Conservation (phyloP, 2,329 filamentous ascomycete species). For the Colletotrichum filicis region DNA sequence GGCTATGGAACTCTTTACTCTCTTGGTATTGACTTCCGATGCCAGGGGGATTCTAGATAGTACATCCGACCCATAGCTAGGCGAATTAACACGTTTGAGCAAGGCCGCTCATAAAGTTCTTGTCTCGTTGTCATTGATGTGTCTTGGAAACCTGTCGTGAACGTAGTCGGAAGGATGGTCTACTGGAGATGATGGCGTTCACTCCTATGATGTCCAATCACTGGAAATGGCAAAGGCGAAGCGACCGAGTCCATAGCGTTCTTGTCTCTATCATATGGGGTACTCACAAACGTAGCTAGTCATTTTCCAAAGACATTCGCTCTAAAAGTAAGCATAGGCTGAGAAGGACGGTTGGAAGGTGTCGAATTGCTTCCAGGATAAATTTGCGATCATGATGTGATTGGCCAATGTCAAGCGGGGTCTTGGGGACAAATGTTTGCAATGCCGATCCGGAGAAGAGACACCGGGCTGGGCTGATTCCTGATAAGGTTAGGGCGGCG, state of each 20-base stretch:
- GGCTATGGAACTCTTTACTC: conserved; percentile 23
- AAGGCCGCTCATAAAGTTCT: conserved; percentile 21
- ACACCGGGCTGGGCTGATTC: conserved; percentile 27
- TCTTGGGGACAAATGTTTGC: conserved; percentile 13
- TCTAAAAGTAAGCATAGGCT: not conserved
- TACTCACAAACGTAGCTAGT: not conserved
- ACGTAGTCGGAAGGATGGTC: not conserved
- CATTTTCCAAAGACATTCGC: not conserved
- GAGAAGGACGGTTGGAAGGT: not conserved
- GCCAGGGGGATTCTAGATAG: conserved; percentile 27
- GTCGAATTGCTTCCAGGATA: conserved; percentile 12
- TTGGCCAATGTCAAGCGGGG: conserved; percentile 33
- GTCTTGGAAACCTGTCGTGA: not conserved
- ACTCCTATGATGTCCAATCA: not conserved
- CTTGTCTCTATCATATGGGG: not conserved
- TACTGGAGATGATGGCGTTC: not conserved
- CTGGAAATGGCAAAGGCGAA: not conserved
- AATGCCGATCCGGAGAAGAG: conserved; percentile 33
- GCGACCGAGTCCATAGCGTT: not conserved
- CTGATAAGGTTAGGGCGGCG: conserved; percentile 34
- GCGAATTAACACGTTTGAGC: conserved; percentile 20
- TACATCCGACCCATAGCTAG: conserved; percentile 25
- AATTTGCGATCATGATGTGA: conserved; percentile 32
- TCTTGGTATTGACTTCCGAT: conserved; percentile 25
- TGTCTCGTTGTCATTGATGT: not conserved